Evolutionary conservation across 2,329 filamentous ascomycete genomes (phyloP), one percentile per base, ranked within the genome.

Genomic region (Alternaria rosae): DNA sequence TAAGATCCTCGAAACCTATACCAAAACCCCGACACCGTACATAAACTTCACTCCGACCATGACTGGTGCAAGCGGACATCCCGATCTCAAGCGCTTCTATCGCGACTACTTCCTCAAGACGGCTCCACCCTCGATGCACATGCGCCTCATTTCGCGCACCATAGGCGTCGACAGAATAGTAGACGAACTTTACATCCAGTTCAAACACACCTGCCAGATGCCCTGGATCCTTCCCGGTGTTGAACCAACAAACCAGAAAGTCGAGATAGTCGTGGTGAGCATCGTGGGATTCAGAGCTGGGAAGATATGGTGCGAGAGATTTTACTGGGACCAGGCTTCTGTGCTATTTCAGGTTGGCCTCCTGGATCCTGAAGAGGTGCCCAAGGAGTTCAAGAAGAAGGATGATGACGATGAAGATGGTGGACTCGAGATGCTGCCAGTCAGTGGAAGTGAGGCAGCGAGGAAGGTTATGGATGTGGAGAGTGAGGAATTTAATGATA

Each of bases 321-420:
- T 88, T 4, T 88, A 89, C 70, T 89, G 87, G 87, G 87, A 89
- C 67, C 87, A 89, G 68, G 87, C 87, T 10, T 85, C 81, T 50
- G 86, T 89, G 8, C 72, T 89, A 13, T 84, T 88, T 45, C 87
- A 89, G 70, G 79, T 87, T 0, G 87, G 87, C 0, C 68, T 89
- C 61, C 60, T 89, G 52, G 85, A 88, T 76, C 82, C 85, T 3
- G 76, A 79, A n/a, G 85, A 86, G 59, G 80, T 88, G 20, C 84
- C 85, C 0, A 75, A 82, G 41, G 75, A 79, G 10, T 61, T 61
- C 20, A 61, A 61, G 32, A 28, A 32, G 23, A 57, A 52, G 23
- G 52, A 51, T n/a, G 58, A 57, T 4, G 58, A 57, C 2, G 48
- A 79, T 81, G 38, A 82, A 79, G 76, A 78, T 79, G 61, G 73